phyloP scores from a whole-genome alignment of 495 filamentous ascomycete genomes.

The Venustampulla echinocandica region DNA sequence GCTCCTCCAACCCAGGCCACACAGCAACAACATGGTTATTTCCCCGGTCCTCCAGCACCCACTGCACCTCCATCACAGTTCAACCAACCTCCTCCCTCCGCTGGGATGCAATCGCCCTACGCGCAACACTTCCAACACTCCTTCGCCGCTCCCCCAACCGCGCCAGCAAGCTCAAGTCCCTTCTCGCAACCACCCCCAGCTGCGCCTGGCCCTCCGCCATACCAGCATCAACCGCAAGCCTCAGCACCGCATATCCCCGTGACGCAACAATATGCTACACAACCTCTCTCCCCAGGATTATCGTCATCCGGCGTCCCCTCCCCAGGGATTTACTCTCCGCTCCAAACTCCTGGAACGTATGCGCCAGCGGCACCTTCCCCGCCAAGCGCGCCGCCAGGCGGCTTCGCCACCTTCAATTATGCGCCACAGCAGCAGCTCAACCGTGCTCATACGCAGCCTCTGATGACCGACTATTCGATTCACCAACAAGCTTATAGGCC shows the following conservation, averaged over 20 bases:
- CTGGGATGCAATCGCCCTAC: slow-evolving; percentile 14
- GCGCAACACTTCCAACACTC: slow-evolving; percentile 17
- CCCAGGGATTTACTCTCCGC: slow-evolving; percentile 21
- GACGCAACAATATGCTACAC: slow-evolving; percentile 14
- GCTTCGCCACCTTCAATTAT: slow-evolving; percentile 54
- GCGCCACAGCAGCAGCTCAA: slow-evolving; percentile 14
- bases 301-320: slow-evolving; percentile 8
- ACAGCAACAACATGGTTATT: slow-evolving; percentile 13
- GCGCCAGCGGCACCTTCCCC: slow-evolving; percentile 18
- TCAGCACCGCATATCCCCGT: slow-evolving; percentile 9
- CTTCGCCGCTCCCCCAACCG: slow-evolving; percentile 19
- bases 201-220: slow-evolving; percentile 24
- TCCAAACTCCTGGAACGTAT: background rate
- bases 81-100: slow-evolving; percentile 9
- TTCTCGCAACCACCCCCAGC: slow-evolving; percentile 29
- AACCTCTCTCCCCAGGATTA: slow-evolving; percentile 27
- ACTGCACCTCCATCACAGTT: slow-evolving; percentile 3
- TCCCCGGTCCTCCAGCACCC: slow-evolving; percentile 11
- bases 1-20: slow-evolving; percentile 17
- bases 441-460: slow-evolving; percentile 23
- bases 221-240: slow-evolving; percentile 2
- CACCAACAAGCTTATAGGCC: slow-evolving; percentile 75
- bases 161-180: slow-evolving; percentile 1
- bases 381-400: slow-evolving; percentile 31
- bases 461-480: slow-evolving; percentile 49